Conservation (phyloP, 73 alveolate species). For the Paraurostyla sp. region DNA sequence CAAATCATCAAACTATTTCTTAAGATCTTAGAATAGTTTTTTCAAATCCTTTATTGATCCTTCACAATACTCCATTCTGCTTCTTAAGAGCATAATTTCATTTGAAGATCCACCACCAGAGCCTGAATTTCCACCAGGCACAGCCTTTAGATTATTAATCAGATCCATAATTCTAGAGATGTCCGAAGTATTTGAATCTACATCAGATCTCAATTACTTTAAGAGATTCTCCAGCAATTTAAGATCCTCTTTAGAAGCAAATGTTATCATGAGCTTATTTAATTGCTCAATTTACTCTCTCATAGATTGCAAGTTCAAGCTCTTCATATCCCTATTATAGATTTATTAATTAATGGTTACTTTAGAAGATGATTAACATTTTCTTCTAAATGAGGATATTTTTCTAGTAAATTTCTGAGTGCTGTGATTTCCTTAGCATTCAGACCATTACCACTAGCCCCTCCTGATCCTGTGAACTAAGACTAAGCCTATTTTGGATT, state of each 20-base stretch:
- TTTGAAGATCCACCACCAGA: not conserved
- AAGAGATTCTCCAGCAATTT: not conserved
- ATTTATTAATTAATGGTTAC: not conserved
- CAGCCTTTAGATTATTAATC: not conserved
- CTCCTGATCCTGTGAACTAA: not conserved
- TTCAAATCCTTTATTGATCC: not conserved
- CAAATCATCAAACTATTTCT: constrained; percentile 39
- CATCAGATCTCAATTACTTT: not conserved
- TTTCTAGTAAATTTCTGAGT: not conserved
- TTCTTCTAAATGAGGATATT: constrained; percentile 17
- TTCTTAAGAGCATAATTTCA: constrained; percentile 36
- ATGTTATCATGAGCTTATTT: not conserved
- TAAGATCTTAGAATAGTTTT: not conserved
- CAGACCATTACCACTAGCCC: not conserved
- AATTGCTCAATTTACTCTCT: constrained; percentile 8
- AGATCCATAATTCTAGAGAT: constrained; percentile 36
- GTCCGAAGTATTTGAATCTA: not conserved
- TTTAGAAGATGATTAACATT: not conserved
- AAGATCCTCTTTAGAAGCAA: constrained; percentile 31
- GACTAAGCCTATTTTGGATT: not conserved
- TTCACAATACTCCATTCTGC: constrained; percentile 51
- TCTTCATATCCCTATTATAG: constrained; percentile 17
- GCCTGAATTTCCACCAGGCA: constrained; percentile 2
- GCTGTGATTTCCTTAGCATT: not conserved
- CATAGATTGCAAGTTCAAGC: not conserved